Evolutionary conservation across 768 basidiomycete genomes (phyloP).

Genomic region (Paxillus involutus): DNA sequence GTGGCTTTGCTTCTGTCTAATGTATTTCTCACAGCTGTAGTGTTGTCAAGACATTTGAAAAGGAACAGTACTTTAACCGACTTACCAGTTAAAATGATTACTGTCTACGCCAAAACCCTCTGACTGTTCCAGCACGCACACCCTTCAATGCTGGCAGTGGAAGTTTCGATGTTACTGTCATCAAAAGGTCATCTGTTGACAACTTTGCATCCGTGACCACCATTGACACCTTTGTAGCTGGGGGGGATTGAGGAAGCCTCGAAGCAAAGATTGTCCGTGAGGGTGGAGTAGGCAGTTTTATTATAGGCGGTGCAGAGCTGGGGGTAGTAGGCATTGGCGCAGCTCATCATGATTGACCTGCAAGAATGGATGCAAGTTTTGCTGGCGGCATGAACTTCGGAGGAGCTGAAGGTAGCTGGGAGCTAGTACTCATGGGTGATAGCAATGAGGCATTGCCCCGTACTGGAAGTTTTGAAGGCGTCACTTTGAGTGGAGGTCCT

Average conservation of each 20-base stretch:
- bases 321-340: conserved; percentile 1
- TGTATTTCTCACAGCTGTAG: background rate
- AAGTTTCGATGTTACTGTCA: conserved; percentile 13
- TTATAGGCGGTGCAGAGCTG: conserved; percentile 4
- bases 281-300: conserved; percentile 22
- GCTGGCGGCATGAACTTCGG: conserved; percentile 30
- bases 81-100: conserved; percentile 15
- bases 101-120: conserved; percentile 30
- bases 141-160: conserved; percentile 28
- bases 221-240: background rate
- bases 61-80: background rate
- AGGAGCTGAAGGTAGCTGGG: conserved; percentile 24
- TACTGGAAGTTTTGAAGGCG: conserved; percentile 16
- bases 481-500: background rate
- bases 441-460: conserved; percentile 4
- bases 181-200: background rate
- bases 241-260: conserved; percentile 8
- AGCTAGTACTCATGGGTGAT: conserved; percentile 4
- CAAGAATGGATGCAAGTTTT: conserved; percentile 29
- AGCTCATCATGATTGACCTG: conserved; percentile 19
- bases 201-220: too few relatives aligned
- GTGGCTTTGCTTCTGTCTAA: too few relatives aligned
- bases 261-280: conserved; percentile 7
- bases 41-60: background rate
- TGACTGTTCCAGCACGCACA: conserved; percentile 26